These are phyloP conservation scores for Pyronema omphalodes DNA, from an alignment of 495 filamentous ascomycete genomes.

Conservation along the genomic window DNA sequence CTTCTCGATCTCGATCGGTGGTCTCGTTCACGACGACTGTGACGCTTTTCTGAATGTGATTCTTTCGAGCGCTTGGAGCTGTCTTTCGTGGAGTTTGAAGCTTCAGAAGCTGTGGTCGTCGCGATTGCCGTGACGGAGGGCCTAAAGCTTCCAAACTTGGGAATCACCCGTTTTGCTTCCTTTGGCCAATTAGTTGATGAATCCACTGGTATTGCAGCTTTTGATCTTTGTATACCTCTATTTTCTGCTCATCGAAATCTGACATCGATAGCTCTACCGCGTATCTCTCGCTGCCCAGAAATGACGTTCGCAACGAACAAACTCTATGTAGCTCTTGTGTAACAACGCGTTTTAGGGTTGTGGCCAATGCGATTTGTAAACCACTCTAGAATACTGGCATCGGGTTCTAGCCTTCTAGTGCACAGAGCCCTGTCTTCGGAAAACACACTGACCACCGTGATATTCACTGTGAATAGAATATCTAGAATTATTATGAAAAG, in stretches of 20 bases:
- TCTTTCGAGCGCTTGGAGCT: background rate
- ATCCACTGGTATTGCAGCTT: background rate
- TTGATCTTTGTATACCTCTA: background rate
- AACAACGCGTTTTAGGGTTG: background rate
- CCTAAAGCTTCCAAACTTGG: slow-evolving; percentile 23
- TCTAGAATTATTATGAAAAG: too few species aligned
- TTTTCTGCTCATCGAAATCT: background rate
- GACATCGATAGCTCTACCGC: background rate
- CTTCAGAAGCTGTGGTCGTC: background rate
- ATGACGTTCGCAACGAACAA: background rate
- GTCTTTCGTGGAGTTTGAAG: slow-evolving; percentile 1
- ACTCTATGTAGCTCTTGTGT: background rate
- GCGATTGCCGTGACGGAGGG: background rate
- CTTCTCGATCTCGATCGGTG: slow-evolving; percentile 10
- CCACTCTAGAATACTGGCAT: too few species aligned
- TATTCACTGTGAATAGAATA: too few species aligned
- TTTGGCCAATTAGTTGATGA: background rate
- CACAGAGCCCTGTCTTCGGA: too few species aligned
- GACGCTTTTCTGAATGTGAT: background rate
- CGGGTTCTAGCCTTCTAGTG: too few species aligned
- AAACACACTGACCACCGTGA: too few species aligned
- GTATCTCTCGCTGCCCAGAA: background rate
- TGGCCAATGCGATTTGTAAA: too few species aligned
- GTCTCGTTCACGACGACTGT: slow-evolving; percentile 1
- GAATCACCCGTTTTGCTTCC: slow-evolving; percentile 11